A percentile compares a stretch with the other conserved stretches of the same genome.
Conservation (phyloP, 306 rosid species). For the Heteromeles arbutifolia region DNA sequence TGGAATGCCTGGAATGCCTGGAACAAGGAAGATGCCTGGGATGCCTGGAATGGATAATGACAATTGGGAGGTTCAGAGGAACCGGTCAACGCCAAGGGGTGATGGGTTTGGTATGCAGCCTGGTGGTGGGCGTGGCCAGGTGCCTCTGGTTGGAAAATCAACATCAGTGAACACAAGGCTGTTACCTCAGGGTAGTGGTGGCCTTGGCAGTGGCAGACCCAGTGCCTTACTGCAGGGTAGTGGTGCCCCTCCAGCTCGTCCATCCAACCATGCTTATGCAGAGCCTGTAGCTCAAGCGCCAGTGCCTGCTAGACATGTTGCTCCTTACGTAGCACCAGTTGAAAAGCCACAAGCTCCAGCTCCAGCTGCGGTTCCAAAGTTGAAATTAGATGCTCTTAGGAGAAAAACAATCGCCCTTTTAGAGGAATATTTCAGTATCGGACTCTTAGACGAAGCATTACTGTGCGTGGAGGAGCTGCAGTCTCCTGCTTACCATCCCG, state of each 20-base stretch:
- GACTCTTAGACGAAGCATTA: constrained; percentile 73
- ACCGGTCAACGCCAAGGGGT: constrained; percentile 62
- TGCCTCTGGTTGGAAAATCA: constrained; percentile 50
- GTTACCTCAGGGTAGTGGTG: constrained; percentile 87
- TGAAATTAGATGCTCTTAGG: constrained; percentile 40
- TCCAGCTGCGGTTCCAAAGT: constrained; percentile 37
- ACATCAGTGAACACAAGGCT: constrained; percentile 53
- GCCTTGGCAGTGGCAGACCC: constrained; percentile 53
- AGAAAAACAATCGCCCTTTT: constrained; percentile 63
- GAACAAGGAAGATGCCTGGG: constrained; percentile 89
- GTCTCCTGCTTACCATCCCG: constrained; percentile 66
- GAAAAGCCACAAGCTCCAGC: constrained; percentile 57
- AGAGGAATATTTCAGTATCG: constrained; percentile 71
- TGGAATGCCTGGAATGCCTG: constrained; percentile 93
- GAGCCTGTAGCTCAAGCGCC: constrained; percentile 46
- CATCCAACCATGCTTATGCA: constrained; percentile 27
- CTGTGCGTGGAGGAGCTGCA: constrained; percentile 85
- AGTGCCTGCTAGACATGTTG: constrained; percentile 38
- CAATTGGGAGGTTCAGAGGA: constrained; percentile 76
- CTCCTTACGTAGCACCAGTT: constrained; percentile 2
- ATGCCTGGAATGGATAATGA: constrained; percentile 89
- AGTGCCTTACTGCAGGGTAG: constrained; percentile 83
- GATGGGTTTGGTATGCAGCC: constrained; percentile 43
- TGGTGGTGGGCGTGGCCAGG: constrained; percentile 71
- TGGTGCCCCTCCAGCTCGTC: constrained; percentile 44